A percentile compares a stretch with the other conserved stretches of the same genome.
Conservation (phyloP, 2,329 filamentous ascomycete species). For the Sordariomycetes sp. region DNA sequence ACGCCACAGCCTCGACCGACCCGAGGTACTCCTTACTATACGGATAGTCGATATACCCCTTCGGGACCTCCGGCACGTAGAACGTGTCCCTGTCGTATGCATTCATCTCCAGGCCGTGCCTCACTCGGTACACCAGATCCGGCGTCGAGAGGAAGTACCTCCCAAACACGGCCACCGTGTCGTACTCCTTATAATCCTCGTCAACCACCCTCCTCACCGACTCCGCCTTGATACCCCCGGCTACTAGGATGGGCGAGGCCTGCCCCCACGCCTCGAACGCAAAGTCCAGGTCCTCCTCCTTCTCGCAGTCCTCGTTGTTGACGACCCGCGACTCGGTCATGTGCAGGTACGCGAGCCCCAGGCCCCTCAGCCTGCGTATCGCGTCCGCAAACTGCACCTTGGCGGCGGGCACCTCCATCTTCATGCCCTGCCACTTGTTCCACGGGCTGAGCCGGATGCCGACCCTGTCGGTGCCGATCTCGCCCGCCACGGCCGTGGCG, state of each 20-base stretch:
- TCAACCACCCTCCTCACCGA: slow-evolving; percentile 13
- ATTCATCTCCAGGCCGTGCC: slow-evolving; percentile 21
- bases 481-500: slow-evolving; percentile 25
- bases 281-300: slow-evolving; percentile 7
- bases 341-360: slow-evolving; percentile 47
- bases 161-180: slow-evolving; percentile 18
- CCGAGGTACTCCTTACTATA: slow-evolving; percentile 15
- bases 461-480: slow-evolving; percentile 36
- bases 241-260: slow-evolving; percentile 18
- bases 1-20: background rate
- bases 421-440: slow-evolving; percentile 46
- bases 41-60: slow-evolving; percentile 18
- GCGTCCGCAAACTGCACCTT: slow-evolving; percentile 47
- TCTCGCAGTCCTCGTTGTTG: slow-evolving; percentile 25
- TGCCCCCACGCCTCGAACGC: slow-evolving; percentile 16
- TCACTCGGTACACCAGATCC: slow-evolving; percentile 24
- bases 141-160: slow-evolving; percentile 24
- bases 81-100: slow-evolving; percentile 27
- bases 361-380: slow-evolving; percentile 33
- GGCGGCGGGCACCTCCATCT: slow-evolving; percentile 44
- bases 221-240: slow-evolving; percentile 17
- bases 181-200: slow-evolving; percentile 13
- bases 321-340: slow-evolving; percentile 44
- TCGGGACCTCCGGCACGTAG: slow-evolving; percentile 17
- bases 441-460: slow-evolving; percentile 49